These are phyloP conservation scores for Colletotrichum chlorophyti DNA, from an alignment of 2,329 filamentous ascomycete species.

Conservation along the genomic window DNA sequence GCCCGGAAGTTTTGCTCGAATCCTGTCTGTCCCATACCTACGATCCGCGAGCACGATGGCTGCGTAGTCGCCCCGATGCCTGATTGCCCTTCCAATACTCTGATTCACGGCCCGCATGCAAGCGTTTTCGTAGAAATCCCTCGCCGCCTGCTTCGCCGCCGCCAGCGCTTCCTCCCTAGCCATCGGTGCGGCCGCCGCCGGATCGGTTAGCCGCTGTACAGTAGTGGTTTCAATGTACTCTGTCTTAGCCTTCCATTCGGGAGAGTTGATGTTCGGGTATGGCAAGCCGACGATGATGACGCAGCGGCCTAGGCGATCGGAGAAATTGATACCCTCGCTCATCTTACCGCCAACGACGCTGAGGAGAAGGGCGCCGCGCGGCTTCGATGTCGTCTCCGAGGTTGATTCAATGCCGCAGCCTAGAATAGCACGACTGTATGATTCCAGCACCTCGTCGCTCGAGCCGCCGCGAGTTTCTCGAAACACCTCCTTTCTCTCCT, in stretches of 20 bases:
- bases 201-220: conserved; percentile 41
- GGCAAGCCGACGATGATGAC: conserved; percentile 92
- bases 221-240: conserved; percentile 79
- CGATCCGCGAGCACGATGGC: conserved; percentile 85
- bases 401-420: conserved; percentile 37
- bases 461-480: conserved; percentile 60
- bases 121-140: conserved; percentile 90
- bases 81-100: conserved; percentile 90
- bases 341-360: conserved; percentile 94
- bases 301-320: conserved; percentile 84
- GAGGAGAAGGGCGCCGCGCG: conserved; percentile 77
- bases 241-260: conserved; percentile 93
- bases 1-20: conserved; percentile 80
- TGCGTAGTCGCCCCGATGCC: conserved; percentile 88
- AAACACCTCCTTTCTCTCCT: conserved; percentile 68
- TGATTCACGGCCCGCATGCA: conserved; percentile 98
- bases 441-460: conserved; percentile 73
- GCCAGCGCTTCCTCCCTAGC: conserved; percentile 39
- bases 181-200: conserved; percentile 32
- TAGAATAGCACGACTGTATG: conserved; percentile 75
- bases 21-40: conserved; percentile 76
- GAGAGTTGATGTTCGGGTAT: conserved; percentile 87
- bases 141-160: conserved; percentile 62
- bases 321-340: conserved; percentile 98
- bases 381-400: conserved; percentile 4